These are phyloP conservation scores for Suhomyces guaymorum DNA, from an alignment of 1,139 yeast genomes.

Conservation along the genomic window DNA sequence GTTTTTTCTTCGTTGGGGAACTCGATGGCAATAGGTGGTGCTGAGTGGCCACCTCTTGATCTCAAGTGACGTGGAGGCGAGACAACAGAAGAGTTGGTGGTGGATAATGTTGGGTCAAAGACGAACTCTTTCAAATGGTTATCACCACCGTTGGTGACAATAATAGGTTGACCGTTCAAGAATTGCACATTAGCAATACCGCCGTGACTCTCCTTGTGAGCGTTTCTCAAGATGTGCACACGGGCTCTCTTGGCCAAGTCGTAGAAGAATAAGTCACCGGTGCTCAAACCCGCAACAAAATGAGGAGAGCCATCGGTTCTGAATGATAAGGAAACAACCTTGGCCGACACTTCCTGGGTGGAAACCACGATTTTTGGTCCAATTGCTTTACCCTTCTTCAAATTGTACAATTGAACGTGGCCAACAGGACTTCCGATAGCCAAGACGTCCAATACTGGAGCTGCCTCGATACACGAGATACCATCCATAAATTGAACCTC, in stretches of 20 bases:
- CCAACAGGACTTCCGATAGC: constrained; percentile 81
- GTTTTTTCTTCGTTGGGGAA: constrained; percentile 80
- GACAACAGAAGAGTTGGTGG: constrained; percentile 62
- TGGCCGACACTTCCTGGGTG: constrained; percentile 47
- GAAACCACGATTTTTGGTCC: constrained; percentile 56
- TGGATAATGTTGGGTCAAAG: constrained; percentile 84
- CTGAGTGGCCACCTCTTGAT: constrained; percentile 95
- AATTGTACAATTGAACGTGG: constrained; percentile 61
- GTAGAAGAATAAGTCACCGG: constrained; percentile 84
- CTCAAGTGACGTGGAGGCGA: constrained; percentile 91
- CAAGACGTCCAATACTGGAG: constrained; percentile 83
- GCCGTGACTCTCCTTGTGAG: constrained; percentile 74
- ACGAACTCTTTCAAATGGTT: constrained; percentile 87
- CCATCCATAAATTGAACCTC: constrained; percentile 49
- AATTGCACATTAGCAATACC: constrained; percentile 80
- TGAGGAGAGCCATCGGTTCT: constrained; percentile 91
- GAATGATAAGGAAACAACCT: constrained; percentile 75
- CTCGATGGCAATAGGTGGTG: constrained; percentile 76
- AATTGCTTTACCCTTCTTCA: constrained; percentile 63
- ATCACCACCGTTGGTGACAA: constrained; percentile 92
- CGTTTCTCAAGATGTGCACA: constrained; percentile 70
- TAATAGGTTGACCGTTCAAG: constrained; percentile 88
- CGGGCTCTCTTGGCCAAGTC: constrained; percentile 73
- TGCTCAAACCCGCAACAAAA: constrained; percentile 73
- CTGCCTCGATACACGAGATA: constrained; percentile 66